A percentile compares a stretch with the other conserved stretches of the same genome.
Conservation (phyloP, 2,329 filamentous ascomycete species). For the Colletotrichum lupini region DNA sequence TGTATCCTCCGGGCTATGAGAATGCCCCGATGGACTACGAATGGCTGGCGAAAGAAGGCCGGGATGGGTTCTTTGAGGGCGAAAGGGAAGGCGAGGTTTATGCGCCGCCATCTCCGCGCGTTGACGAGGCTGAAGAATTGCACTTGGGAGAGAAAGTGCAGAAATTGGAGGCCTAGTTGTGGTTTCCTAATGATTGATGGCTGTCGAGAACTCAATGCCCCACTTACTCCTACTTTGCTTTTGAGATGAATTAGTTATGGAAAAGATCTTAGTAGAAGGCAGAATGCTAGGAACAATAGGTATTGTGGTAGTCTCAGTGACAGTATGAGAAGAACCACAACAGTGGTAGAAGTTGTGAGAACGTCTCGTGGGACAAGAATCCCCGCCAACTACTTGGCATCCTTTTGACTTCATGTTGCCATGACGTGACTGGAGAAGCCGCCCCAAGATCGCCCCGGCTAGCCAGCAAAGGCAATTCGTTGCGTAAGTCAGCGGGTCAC, state of each 20-base stretch:
- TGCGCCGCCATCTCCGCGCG: slow-evolving; percentile 23
- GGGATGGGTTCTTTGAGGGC: slow-evolving; percentile 41
- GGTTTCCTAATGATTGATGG: rapidly evolving
- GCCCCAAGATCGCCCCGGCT: background rate
- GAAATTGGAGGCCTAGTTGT: slow-evolving; percentile 15
- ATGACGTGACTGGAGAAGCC: background rate
- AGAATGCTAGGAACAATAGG: too few species aligned
- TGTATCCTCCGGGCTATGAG: slow-evolving; percentile 40
- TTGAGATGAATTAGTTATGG: too few species aligned
- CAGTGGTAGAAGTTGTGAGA: too few species aligned
- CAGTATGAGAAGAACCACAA: too few species aligned
- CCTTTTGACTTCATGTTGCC: background rate
- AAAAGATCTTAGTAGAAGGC: too few species aligned
- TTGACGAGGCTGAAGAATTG: slow-evolving; percentile 23
- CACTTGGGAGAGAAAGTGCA: slow-evolving; percentile 15
- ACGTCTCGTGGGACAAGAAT: too few species aligned
- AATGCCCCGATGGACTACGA: slow-evolving; percentile 34
- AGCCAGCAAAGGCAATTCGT: background rate
- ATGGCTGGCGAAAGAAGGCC: slow-evolving; percentile 40
- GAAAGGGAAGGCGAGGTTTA: slow-evolving; percentile 36
- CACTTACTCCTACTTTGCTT: too few species aligned
- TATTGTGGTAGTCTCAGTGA: too few species aligned
- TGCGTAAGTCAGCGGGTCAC: slow-evolving; percentile 9
- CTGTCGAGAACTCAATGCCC: background rate
- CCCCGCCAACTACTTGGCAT: background rate